A percentile compares a stretch with the other conserved stretches of the same genome.
Evolutionary conservation across 1,284 basidiomycete species (phyloP).

Genomic region (Flammula alnicola): DNA sequence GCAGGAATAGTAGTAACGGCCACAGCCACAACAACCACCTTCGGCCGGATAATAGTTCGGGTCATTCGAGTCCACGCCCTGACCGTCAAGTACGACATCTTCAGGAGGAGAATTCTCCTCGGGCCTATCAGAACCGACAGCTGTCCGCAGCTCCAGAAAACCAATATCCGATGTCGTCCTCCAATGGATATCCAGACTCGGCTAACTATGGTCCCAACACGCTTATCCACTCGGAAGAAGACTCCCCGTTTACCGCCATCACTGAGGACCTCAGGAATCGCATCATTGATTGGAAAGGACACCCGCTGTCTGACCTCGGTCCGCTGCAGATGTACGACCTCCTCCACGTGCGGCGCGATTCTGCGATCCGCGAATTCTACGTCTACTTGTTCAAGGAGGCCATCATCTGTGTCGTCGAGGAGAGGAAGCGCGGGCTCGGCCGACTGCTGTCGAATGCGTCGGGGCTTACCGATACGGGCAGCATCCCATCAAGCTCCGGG

Average conservation of each 20-base stretch:
- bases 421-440: slow-evolving; percentile 82
- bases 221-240: slow-evolving; percentile 49
- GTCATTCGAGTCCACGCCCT: slow-evolving; percentile 41
- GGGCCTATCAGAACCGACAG: slow-evolving; percentile 33
- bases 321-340: slow-evolving; percentile 90
- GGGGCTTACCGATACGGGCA: slow-evolving; percentile 50
- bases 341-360: slow-evolving; percentile 85
- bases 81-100: slow-evolving; percentile 35
- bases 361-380: slow-evolving; percentile 88
- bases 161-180: slow-evolving; percentile 7
- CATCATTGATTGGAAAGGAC: slow-evolving; percentile 94
- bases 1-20: slow-evolving; percentile 32
- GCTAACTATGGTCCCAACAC: slow-evolving; percentile 31
- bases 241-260: slow-evolving; percentile 78
- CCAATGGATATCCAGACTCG: slow-evolving; percentile 27
- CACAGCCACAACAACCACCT: slow-evolving; percentile 28
- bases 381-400: slow-evolving; percentile 97
- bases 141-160: slow-evolving; percentile 28
- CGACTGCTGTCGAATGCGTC: slow-evolving; percentile 68
- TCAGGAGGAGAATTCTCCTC: slow-evolving; percentile 29
- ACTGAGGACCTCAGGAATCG: slow-evolving; percentile 87
- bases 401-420: slow-evolving; percentile 94
- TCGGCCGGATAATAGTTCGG: slow-evolving; percentile 41
- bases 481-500: slow-evolving; percentile 44
- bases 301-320: slow-evolving; percentile 86